Percentiles rank a stretch among this genome's conserved stretches.
Evolutionary conservation across 176 grass and related monocot species (phyloP).

Genomic region (Leersia perrieri): DNA sequence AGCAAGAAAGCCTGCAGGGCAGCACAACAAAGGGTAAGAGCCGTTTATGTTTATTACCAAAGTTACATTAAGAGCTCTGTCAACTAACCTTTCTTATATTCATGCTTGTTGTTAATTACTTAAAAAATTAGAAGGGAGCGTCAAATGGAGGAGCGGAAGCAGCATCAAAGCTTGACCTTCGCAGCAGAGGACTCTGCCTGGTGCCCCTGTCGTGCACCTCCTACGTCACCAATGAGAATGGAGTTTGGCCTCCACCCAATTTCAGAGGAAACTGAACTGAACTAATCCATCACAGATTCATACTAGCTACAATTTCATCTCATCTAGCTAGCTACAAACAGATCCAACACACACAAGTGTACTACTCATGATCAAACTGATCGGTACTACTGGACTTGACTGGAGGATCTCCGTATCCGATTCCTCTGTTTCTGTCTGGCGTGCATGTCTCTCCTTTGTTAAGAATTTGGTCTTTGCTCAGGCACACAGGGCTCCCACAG

Average conservation of each 20-base stretch:
- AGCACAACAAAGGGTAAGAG: conserved; percentile 55
- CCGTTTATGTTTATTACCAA: no score
- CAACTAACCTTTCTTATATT: neutral
- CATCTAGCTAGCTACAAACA: neutral
- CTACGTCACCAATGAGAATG: conserved; percentile 84
- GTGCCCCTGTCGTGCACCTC: conserved; percentile 91
- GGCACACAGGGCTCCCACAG: neutral
- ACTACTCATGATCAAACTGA: neutral
- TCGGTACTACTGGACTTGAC: neutral
- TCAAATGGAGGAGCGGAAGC: conserved; percentile 27
- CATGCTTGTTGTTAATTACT: neutral
- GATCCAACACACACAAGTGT: conserved; percentile 8
- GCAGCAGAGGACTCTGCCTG: conserved; percentile 86
- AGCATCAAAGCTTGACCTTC: conserved; percentile 51
- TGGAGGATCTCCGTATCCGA: neutral
- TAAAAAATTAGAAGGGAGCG: neutral
- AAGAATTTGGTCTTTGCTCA: neutral
- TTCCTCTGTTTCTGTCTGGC: neutral
- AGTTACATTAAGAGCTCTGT: neutral
- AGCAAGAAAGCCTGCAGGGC: conserved; percentile 59
- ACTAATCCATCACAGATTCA: neutral
- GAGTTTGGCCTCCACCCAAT: conserved; percentile 60
- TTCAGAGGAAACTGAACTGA: conserved; percentile 41
- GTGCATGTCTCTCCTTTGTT: neutral
- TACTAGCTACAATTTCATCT: neutral